Evolutionary conservation across 2,329 filamentous ascomycete species (phyloP).

Genomic region (Chrysosporium keratinophilum): DNA sequence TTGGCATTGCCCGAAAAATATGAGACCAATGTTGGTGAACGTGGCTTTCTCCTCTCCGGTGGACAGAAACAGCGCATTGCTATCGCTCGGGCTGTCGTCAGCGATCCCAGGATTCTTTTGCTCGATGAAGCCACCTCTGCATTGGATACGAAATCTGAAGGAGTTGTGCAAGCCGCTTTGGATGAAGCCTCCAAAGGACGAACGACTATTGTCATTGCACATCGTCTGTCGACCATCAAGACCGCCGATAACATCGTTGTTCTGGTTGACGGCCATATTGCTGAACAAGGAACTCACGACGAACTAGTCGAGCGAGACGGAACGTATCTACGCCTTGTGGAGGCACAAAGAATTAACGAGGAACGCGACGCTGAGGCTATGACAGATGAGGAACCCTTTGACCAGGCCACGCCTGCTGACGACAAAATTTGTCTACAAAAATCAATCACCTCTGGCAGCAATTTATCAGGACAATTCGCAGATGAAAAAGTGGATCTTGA

Average conservation of each 20-base stretch:
- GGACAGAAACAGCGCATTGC: constrained; percentile 96
- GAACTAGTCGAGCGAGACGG: constrained; percentile 58
- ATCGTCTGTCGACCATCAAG: constrained; percentile 87
- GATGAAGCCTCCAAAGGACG: constrained; percentile 75
- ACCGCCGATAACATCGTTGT: constrained; percentile 94
- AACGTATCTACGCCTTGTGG: constrained; percentile 76
- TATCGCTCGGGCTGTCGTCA: constrained; percentile 82
- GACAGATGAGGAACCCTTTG: constrained; percentile 23
- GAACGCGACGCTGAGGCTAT: constrained; percentile 35
- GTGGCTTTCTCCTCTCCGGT: constrained; percentile 82
- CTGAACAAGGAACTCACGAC: constrained; percentile 85
- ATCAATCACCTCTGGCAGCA: constrained; percentile 13
- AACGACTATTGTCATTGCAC: constrained; percentile 93
- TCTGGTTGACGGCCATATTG: constrained; percentile 72
- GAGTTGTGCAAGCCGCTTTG: constrained; percentile 83
- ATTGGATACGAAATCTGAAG: constrained; percentile 88
- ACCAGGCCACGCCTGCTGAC: background rate
- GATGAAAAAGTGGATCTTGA: constrained; percentile 25
- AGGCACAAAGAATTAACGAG: constrained; percentile 69
- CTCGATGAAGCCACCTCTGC: constrained; percentile 93
- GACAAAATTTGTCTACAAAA: constrained; percentile 8
- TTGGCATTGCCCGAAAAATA: constrained; percentile 73
- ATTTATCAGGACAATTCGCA: constrained; percentile 22
- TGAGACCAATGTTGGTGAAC: constrained; percentile 88
- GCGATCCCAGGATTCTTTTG: constrained; percentile 80